These are phyloP conservation scores for Ricinus communis DNA, from an alignment of 345 rosid species.

Conservation along the genomic window DNA sequence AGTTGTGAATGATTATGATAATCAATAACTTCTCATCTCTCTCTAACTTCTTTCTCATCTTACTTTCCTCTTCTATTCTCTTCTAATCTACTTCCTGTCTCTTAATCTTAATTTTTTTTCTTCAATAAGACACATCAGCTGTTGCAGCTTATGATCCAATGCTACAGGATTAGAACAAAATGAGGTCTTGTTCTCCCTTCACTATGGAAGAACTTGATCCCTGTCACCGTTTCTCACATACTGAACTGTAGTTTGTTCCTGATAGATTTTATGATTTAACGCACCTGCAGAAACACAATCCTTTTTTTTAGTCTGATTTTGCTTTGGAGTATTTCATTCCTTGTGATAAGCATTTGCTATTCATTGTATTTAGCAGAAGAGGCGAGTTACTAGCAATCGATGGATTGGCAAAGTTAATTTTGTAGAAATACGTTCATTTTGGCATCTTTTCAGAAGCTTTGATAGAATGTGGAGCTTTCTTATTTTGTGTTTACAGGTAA, in stretches of 20 bases:
- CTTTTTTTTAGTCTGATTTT: neutral
- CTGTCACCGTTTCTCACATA: neutral
- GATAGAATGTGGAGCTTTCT: conserved; percentile 72
- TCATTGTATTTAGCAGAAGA: conserved; percentile 32
- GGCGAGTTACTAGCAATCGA: conserved; percentile 32
- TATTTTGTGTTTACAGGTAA: conserved; percentile 58
- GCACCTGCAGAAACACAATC: neutral
- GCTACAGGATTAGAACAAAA: no score
- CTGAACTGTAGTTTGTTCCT: neutral
- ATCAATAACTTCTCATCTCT: no score
- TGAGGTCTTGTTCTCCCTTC: no score
- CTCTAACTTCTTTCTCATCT: no score
- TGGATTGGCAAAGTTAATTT: conserved; percentile 61
- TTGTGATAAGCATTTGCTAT: neutral
- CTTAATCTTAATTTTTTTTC: no score
- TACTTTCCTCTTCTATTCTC: no score
- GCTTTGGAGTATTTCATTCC: conserved; percentile 8
- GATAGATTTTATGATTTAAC: neutral
- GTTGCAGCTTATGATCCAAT: no score
- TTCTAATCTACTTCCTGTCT: no score
- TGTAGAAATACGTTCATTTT: conserved; percentile 62
- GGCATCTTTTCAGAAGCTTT: conserved; percentile 66
- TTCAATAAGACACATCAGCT: no score
- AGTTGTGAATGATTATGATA: no score
- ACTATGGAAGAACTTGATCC: neutral